Base-by-base conservation (phyloP, 495 filamentous ascomycete genomes). In the Penicillium angulare region DNA sequence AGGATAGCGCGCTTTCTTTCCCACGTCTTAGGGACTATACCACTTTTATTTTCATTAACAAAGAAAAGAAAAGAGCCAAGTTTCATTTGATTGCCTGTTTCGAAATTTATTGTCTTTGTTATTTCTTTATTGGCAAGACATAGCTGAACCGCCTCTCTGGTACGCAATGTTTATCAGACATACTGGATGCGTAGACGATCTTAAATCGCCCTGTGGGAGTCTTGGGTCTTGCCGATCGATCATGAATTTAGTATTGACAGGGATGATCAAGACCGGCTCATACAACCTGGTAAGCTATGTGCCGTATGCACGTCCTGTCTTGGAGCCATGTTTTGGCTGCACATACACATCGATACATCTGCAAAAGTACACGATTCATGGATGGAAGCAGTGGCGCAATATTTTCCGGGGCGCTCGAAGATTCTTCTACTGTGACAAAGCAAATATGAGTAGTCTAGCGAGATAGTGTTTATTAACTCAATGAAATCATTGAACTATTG, bases 191-290 rank as follows among this genome's bases (percentile, higher is more conserved):
- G 35, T 32, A 20, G 24, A 42, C 39, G 57, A 62, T 57, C 55
- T 27, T 21, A 15, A 35, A 49, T 59, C 49, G n/a, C 52, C 41
- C 49, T 35, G 21, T 24, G n/a, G n/a, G n/a, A n/a, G n/a, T n/a
- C n/a, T n/a, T n/a, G n/a, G n/a, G 18, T 35, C 12, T 32, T 49
- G 48, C 49, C 52, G 59, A 65, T 65, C 55, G 22, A 57, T 52
- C 45, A 50, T 49, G 33, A 21, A 57, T 52, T 53, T 43, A 21
- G 53, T 42, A 44, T 50, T 62, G 61, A 60, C 55, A 65, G 59
- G 55, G 61, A 43, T 64, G 55, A 59, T 65, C 55, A 1, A 18
- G 23, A n/a, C 26, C 31, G 36, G 8, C 17, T 27, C 36, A 41
- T 35, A n/a, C 38, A 15, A 36, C 7, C n/a, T 42, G 13, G 40